phyloP scores from a whole-genome alignment of 2,329 filamentous ascomycete species.

The Venturia oleaginea region DNA sequence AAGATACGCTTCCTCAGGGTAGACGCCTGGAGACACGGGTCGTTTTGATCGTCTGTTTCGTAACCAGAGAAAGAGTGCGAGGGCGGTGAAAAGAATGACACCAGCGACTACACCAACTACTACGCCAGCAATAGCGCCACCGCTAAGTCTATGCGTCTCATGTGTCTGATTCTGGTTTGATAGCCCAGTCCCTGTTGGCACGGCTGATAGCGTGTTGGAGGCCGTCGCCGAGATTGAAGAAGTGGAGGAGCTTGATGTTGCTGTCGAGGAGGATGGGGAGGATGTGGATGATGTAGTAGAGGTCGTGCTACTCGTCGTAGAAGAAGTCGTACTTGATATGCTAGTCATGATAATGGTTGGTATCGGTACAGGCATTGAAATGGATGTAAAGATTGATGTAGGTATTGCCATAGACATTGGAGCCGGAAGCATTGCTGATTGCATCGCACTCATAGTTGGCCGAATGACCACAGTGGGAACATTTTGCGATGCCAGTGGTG shows the following conservation, averaged over 20 bases:
- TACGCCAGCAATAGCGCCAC: constrained; percentile 7
- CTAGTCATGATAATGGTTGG: neutral
- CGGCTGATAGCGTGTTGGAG: neutral
- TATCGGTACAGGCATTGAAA: neutral
- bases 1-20: constrained; percentile 15
- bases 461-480: neutral
- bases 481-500: neutral
- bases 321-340: neutral
- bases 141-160: neutral
- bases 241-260: neutral
- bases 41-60: neutral
- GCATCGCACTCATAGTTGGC: neutral
- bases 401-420: neutral
- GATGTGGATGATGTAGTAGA: constrained; percentile 2
- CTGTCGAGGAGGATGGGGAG: neutral
- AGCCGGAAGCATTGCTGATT: neutral
- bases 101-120: neutral
- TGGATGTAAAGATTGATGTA: neutral
- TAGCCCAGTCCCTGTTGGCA: neutral
- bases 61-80: neutral
- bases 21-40: neutral
- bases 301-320: neutral
- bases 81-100: constrained; percentile 2
- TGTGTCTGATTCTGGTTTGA: neutral
- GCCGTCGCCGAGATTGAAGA: neutral